phyloP scores from a whole-genome alignment of 2,329 filamentous ascomycete genomes.

The Cadophora sp. region DNA sequence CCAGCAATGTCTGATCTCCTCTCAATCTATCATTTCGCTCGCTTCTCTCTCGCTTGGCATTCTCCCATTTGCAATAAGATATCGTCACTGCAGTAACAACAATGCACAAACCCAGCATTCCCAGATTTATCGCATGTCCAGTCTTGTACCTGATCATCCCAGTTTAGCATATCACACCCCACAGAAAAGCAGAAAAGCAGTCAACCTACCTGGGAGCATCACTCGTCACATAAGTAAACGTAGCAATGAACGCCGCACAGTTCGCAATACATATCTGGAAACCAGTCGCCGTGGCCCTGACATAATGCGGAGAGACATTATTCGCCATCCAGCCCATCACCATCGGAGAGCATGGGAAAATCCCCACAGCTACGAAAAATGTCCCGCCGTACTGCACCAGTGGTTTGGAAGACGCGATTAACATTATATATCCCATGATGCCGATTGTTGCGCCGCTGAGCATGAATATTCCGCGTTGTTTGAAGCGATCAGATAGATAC shows the following conservation, averaged over 20 bases:
- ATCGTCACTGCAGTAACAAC: conserved; percentile 3
- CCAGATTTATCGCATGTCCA: background rate
- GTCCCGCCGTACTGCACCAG: conserved; percentile 7
- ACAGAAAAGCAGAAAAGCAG: background rate
- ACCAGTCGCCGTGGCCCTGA: background rate
- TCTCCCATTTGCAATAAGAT: conserved; percentile 10
- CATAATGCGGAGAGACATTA: background rate
- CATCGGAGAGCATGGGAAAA: conserved; percentile 5
- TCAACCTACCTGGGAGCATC: conserved; percentile 3
- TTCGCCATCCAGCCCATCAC: conserved; percentile 4
- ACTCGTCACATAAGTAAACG: conserved; percentile 2
- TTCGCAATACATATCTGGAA: conserved; percentile 2
- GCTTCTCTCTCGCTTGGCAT: background rate
- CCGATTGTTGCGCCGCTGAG: conserved; percentile 1
- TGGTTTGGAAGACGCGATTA: conserved; percentile 11
- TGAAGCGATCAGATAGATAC: conserved; percentile 5
- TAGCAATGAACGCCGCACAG: conserved; percentile 5
- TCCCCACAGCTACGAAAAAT: background rate
- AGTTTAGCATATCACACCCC: background rate
- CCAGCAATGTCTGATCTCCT: conserved; percentile 6
- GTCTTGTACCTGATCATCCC: background rate
- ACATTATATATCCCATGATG: conserved; percentile 8
- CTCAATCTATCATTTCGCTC: background rate
- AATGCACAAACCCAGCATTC: conserved; percentile 1
- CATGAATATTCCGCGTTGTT: conserved; percentile 4